These are phyloP conservation scores for Naganishia antarctica DNA, from an alignment of 768 basidiomycete genomes.

Conservation along the genomic window DNA sequence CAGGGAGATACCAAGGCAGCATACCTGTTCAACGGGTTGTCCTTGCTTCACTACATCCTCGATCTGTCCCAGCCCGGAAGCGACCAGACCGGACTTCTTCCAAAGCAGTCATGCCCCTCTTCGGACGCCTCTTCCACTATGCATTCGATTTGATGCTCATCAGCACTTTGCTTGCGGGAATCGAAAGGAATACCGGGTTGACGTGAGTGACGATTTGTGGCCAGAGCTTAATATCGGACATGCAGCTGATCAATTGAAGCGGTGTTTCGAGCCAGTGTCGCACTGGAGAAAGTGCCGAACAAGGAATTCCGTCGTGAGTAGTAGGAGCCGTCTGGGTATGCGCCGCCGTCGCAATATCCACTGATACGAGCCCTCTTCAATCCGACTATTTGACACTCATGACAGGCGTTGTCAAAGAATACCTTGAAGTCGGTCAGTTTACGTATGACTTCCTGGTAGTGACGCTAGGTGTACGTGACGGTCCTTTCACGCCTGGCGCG, in stretches of 20 bases:
- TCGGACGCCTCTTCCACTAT: constrained; percentile 66
- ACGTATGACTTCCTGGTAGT: constrained; percentile 81
- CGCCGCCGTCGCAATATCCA: too few relatives aligned
- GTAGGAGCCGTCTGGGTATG: too few relatives aligned
- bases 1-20: too few relatives aligned
- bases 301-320: constrained; percentile 80
- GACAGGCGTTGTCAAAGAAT: constrained; percentile 66
- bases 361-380: too few relatives aligned
- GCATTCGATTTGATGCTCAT: constrained; percentile 73
- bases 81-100: too few relatives aligned
- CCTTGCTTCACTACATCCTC: too few relatives aligned
- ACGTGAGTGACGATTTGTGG: constrained; percentile 58
- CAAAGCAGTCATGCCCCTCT: constrained; percentile 57
- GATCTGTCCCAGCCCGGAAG: too few relatives aligned
- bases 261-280: constrained; percentile 56
- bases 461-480: constrained; percentile 64
- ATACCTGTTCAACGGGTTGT: too few relatives aligned
- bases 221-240: not conserved
- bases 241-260: not conserved
- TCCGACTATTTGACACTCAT: too few relatives aligned
- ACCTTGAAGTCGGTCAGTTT: constrained; percentile 81
- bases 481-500: too few relatives aligned
- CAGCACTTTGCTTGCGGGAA: constrained; percentile 75
- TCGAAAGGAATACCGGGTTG: constrained; percentile 74
- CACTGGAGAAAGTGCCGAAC: constrained; percentile 70